Evolutionary conservation across 148 eudicot genomes (phyloP).

Genomic region (Rhododendron kiyosumense): DNA sequence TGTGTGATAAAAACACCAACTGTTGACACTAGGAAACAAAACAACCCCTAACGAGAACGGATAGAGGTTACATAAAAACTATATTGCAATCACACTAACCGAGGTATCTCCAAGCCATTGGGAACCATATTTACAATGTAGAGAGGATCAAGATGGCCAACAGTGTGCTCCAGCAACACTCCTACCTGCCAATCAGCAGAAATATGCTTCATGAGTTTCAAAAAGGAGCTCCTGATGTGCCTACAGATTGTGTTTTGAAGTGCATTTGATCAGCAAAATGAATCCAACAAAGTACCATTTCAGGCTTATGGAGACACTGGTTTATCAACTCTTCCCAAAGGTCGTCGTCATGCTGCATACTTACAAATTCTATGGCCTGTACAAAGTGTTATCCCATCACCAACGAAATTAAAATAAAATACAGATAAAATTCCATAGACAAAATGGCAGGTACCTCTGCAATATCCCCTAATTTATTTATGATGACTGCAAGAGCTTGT

Average conservation of each 20-base stretch:
- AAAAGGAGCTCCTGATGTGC: neutral
- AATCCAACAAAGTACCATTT: constrained; percentile 58
- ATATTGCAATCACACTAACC: constrained; percentile 42
- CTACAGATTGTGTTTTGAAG: neutral
- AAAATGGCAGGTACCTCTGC: constrained; percentile 55
- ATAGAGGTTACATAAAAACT: neutral
- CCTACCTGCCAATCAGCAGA: constrained; percentile 59
- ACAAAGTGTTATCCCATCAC: constrained; percentile 12
- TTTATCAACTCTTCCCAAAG: constrained; percentile 94
- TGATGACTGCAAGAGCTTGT: constrained; percentile 89
- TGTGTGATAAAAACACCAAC: neutral
- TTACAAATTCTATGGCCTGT: constrained; percentile 96
- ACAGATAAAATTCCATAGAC: neutral
- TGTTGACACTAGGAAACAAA: neutral
- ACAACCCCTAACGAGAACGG: neutral
- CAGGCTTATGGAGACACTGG: constrained; percentile 79
- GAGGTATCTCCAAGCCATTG: constrained; percentile 88
- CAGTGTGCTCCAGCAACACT: constrained; percentile 90
- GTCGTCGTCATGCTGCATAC: constrained; percentile 93
- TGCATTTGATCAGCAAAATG: constrained; percentile 3
- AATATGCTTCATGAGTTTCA: neutral
- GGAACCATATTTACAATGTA: constrained; percentile 93
- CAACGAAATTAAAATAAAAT: neutral
- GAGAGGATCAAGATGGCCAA: constrained; percentile 93
- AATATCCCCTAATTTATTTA: constrained; percentile 83